Evolutionary conservation across 2,329 filamentous ascomycete species (phyloP), one percentile per base, ranked within the genome.

Genomic region (Emericellopsis atlantica): DNA sequence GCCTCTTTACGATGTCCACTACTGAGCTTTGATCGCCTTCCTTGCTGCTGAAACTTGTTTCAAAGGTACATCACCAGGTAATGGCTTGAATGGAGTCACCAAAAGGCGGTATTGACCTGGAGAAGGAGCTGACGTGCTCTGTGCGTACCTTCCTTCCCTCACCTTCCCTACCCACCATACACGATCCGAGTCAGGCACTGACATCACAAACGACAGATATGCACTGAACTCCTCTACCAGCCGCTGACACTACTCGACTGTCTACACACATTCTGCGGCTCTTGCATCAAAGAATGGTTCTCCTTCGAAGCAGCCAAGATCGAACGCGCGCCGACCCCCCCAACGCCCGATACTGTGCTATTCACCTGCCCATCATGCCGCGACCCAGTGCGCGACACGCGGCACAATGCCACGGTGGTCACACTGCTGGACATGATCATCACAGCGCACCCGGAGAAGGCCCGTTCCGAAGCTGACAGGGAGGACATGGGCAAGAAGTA

Each of bases 211-310:
- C 26, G 40, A 37, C 43, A 95, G 89, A 98, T 98, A 54, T 98
- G 92, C 69, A 94, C 90, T 51, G 92, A 96, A 61, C 76, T 95
- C 48, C 79, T 95, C 47, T 93, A 87, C 64, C 85, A 93, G 59
- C 88, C 89, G 29, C 73, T 94, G 48, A 94, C 88, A 23, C 78
- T 94, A 39, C 84, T 95, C 59, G 86, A 95, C 67, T 95, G 88
- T 58, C 76, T 95, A 36, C 88, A 95, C 64, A 95, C 90, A 36
- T 98, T 93, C 62, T 98, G 92, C 67, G 92, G 89, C 48, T 84
- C 85, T 32, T 98, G 92, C 57, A 62, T 96, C 44, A 95, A 94
- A 60, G 87, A 94, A 66, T 98, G 92, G 92, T 98, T 96, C 58
- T 67, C 70, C 47, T 92, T 79, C 61, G 87, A 95, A 59, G 79